These are phyloP conservation scores for Solanum pimpinellifolium DNA, from an alignment of 257 asterid species.

Conservation along the genomic window DNA sequence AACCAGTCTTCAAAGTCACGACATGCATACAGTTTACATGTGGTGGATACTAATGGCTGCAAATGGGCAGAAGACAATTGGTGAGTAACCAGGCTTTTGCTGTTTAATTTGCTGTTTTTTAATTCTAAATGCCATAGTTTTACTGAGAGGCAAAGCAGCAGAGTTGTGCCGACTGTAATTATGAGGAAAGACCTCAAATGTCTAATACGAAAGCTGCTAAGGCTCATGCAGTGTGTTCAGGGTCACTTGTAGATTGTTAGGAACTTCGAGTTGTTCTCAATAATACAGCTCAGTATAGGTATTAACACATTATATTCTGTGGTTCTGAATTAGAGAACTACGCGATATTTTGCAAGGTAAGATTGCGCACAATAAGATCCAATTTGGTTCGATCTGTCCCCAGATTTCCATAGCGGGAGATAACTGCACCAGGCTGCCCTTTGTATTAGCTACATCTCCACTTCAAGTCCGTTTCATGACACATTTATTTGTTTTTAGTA, in stretches of 20 bases:
- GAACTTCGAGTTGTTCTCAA: neutral
- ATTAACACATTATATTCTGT: neutral
- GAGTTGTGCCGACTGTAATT: neutral
- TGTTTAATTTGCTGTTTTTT: neutral
- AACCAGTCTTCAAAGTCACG: slow-evolving; percentile 67
- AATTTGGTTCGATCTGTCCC: neutral
- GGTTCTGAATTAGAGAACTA: neutral
- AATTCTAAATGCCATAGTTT: neutral
- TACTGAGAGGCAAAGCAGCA: neutral
- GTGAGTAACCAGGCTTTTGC: slow-evolving; percentile 25
- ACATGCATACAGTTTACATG: slow-evolving; percentile 85
- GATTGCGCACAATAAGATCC: neutral
- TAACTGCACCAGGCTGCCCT: neutral
- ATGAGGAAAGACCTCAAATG: neutral
- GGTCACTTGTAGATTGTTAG: neutral
- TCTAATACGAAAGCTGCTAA: neutral
- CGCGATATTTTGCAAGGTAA: neutral
- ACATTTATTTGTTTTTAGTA: neutral
- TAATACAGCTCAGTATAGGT: neutral
- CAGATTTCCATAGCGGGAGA: neutral
- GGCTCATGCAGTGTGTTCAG: neutral
- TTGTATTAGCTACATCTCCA: neutral
- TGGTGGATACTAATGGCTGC: slow-evolving; percentile 81
- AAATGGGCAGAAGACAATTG: slow-evolving; percentile 85
- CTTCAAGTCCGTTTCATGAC: neutral